These are phyloP conservation scores for Macrotyloma uniflorum DNA, from an alignment of 306 rosid species.

Conservation along the genomic window DNA sequence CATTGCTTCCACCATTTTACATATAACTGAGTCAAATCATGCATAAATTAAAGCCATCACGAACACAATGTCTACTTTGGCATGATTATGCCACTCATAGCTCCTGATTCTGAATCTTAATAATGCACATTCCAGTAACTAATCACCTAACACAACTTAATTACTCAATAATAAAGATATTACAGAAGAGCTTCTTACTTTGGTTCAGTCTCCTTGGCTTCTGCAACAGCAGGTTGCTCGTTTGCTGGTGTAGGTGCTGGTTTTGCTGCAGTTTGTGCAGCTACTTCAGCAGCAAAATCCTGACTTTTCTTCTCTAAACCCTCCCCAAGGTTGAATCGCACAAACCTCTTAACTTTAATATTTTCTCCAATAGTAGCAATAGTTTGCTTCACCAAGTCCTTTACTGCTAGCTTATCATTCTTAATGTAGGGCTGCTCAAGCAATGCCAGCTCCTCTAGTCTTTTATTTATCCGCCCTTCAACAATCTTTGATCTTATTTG, in stretches of 20 bases:
- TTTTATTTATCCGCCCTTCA: slow-evolving; percentile 92
- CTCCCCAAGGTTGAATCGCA: slow-evolving; percentile 93
- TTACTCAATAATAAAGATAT: slow-evolving; percentile 18
- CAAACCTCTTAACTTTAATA: slow-evolving; percentile 91
- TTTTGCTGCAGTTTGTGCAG: slow-evolving; percentile 93
- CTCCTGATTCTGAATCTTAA: slow-evolving; percentile 12
- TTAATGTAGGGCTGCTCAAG: slow-evolving; percentile 97
- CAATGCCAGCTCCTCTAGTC: slow-evolving; percentile 88
- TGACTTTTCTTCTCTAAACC: slow-evolving; percentile 97
- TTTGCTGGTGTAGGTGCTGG: slow-evolving; percentile 47
- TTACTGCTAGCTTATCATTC: slow-evolving; percentile 81
- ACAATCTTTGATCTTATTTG: slow-evolving; percentile 90
- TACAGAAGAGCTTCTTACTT: slow-evolving; percentile 63
- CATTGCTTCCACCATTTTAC: neutral
- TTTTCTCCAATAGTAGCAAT: slow-evolving; percentile 96
- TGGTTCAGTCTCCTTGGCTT: slow-evolving; percentile 62
- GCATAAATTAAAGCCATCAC: neutral
- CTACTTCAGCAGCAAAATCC: slow-evolving; percentile 99
- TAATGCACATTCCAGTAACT: slow-evolving; percentile 8
- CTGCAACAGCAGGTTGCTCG: slow-evolving; percentile 61
- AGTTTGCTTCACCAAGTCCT: slow-evolving; percentile 93
- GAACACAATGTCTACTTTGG: neutral
- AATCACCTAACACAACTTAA: slow-evolving; percentile 5
- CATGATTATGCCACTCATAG: slow-evolving; percentile 1
- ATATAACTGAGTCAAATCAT: neutral